Evolutionary conservation across 2,329 filamentous ascomycete species (phyloP).

Genomic region (Pseudogymnoascus sp.): DNA sequence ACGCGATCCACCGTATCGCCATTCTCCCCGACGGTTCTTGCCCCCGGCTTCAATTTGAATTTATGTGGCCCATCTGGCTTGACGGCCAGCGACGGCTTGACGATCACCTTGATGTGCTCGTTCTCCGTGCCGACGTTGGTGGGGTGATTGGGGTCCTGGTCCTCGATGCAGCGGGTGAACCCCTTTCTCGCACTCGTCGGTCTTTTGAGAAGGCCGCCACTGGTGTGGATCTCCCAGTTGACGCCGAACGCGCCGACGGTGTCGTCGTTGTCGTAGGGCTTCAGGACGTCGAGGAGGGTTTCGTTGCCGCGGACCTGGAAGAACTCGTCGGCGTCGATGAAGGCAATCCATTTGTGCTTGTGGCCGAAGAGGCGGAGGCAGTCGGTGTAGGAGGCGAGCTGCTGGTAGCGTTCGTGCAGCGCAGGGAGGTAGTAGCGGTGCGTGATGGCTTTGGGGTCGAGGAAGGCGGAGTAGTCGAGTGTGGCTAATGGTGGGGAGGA

Average conservation of each 20-base stretch:
- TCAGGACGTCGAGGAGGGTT: slow-evolving; percentile 23
- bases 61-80: slow-evolving; percentile 19
- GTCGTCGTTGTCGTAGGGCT: slow-evolving; percentile 19
- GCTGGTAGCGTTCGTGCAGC: slow-evolving; percentile 12
- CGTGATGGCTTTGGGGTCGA: slow-evolving; percentile 18
- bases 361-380: slow-evolving; percentile 20
- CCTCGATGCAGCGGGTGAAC: slow-evolving; percentile 27
- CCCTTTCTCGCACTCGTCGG: slow-evolving; percentile 13
- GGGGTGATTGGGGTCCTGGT: slow-evolving; percentile 13
- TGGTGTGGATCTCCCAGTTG: slow-evolving; percentile 28
- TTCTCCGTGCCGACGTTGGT: slow-evolving; percentile 20
- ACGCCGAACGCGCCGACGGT: slow-evolving; percentile 26
- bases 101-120: slow-evolving; percentile 27
- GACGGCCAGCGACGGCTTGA: slow-evolving; percentile 21
- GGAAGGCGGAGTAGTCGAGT: slow-evolving; percentile 10
- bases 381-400: slow-evolving; percentile 17
- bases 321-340: slow-evolving; percentile 27
- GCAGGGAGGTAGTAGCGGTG: slow-evolving; percentile 19
- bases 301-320: slow-evolving; percentile 18
- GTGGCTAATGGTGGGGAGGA: slow-evolving; percentile 17
- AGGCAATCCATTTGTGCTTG: slow-evolving; percentile 28
- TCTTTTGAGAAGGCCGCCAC: slow-evolving; percentile 21
- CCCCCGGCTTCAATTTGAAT: slow-evolving; percentile 16
- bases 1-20: slow-evolving; percentile 17
- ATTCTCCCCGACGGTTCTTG: slow-evolving; percentile 23